A percentile compares a stretch with the other conserved stretches of the same genome.
phyloP scores from a whole-genome alignment of 345 rosid species.

The Hibiscus trionum region DNA sequence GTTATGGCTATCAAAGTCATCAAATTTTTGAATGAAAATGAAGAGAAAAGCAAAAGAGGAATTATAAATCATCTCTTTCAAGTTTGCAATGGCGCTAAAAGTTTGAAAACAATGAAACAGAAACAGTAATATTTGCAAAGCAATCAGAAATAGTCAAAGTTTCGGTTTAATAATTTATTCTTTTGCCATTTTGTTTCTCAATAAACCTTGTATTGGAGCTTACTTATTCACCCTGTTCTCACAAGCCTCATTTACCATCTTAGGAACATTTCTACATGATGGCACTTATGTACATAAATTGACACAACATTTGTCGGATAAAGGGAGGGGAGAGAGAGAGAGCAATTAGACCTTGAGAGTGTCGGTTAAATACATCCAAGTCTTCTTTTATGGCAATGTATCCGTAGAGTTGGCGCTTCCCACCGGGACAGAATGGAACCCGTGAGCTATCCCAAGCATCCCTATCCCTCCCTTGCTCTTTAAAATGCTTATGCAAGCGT shows the following conservation, averaged over 20 bases:
- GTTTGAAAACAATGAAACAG: too few relatives aligned
- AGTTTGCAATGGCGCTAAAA: not conserved
- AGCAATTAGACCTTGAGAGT: constrained; percentile 26
- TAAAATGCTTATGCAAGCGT: constrained; percentile 34
- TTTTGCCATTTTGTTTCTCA: too few relatives aligned
- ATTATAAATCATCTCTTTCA: not conserved
- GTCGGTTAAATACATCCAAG: constrained; percentile 27
- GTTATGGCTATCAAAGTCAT: too few relatives aligned
- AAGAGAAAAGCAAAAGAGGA: not conserved
- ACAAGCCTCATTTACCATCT: not conserved
- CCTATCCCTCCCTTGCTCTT: constrained; percentile 35
- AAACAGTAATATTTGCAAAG: not conserved
- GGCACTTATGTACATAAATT: not conserved
- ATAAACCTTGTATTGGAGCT: too few relatives aligned
- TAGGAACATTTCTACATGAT: not conserved
- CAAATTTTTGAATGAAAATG: not conserved
- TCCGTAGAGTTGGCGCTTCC: constrained; percentile 39
- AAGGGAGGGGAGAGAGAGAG: not conserved
- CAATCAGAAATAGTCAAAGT: not conserved
- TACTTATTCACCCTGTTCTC: not conserved
- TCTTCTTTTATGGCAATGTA: constrained; percentile 33
- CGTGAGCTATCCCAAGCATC: constrained; percentile 32
- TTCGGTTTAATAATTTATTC: not conserved
- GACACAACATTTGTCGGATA: not conserved
- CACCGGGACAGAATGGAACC: constrained; percentile 24